Percentiles rank a stretch among this genome's conserved stretches.
These are phyloP conservation scores for Haematococcus lacustris DNA, from an alignment of 139 green algal genomes.

Conservation along the genomic window DNA sequence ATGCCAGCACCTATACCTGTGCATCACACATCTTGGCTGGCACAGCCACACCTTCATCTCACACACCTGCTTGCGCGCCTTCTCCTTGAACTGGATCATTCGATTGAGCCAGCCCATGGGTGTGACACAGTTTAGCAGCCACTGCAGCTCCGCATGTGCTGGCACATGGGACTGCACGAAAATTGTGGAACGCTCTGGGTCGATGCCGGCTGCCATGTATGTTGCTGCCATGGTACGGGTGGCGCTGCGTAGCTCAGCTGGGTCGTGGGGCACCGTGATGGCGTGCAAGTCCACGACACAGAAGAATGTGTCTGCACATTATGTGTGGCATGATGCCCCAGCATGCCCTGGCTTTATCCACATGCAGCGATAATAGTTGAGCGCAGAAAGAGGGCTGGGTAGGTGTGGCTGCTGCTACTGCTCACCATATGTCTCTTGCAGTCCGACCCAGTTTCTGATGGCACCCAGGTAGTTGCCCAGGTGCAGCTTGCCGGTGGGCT, in stretches of 20 bases:
- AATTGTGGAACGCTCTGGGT: constrained; percentile 67
- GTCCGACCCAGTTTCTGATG: constrained; percentile 90
- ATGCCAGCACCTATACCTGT: neutral
- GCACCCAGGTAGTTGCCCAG: constrained; percentile 97
- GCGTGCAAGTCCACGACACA: constrained; percentile 96
- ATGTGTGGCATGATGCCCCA: neutral
- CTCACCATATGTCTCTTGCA: constrained; percentile 87
- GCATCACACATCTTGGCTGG: too few relatives aligned
- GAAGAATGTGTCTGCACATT: constrained; percentile 80
- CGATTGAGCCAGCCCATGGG: constrained; percentile 90
- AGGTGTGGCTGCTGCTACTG: too few relatives aligned
- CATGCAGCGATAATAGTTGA: too few relatives aligned
- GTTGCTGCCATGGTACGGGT: constrained; percentile 76
- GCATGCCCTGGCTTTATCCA: too few relatives aligned
- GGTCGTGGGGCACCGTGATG: constrained; percentile 86
- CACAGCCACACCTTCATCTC: neutral
- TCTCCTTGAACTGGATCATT: constrained; percentile 99
- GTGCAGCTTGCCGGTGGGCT: constrained; percentile 92
- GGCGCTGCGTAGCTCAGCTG: constrained; percentile 63
- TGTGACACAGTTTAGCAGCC: constrained; percentile 62
- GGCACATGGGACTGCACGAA: constrained; percentile 89
- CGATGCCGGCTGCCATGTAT: constrained; percentile 90
- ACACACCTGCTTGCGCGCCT: constrained; percentile 66
- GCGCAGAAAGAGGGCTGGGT: neutral
- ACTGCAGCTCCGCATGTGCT: constrained; percentile 25